These are phyloP conservation scores for Cryptococcus hybrid DNA, from an alignment of 1,284 basidiomycete species.

Conservation along the genomic window DNA sequence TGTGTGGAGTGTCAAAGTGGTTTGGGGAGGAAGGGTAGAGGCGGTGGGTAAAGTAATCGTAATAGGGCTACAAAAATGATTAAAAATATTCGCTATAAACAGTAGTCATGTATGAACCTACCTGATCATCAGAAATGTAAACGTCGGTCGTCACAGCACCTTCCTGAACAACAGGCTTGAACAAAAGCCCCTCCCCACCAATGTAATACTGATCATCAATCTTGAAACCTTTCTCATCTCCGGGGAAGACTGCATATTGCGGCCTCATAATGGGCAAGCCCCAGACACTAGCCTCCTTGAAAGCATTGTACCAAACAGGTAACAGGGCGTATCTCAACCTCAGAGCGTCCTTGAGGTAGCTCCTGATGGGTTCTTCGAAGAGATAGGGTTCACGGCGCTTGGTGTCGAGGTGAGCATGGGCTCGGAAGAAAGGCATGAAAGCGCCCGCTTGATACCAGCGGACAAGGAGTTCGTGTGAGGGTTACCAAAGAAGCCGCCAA, in stretches of 20 bases:
- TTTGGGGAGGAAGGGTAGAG: slow-evolving; percentile 66
- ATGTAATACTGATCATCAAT: slow-evolving; percentile 96
- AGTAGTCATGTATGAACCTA: slow-evolving; percentile 35
- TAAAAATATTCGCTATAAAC: background rate
- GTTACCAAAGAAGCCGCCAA: slow-evolving; percentile 98
- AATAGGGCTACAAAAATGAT: slow-evolving; percentile 68
- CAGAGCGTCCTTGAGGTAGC: slow-evolving; percentile 74
- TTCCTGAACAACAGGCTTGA: slow-evolving; percentile 84
- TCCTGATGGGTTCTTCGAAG: slow-evolving; percentile 81
- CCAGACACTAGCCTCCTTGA: slow-evolving; percentile 76
- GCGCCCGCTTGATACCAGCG: slow-evolving; percentile 97
- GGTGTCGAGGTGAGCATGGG: slow-evolving; percentile 97
- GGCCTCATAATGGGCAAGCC: slow-evolving; percentile 82
- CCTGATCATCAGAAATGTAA: slow-evolving; percentile 87
- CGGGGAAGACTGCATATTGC: slow-evolving; percentile 90
- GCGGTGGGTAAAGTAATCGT: slow-evolving; percentile 79
- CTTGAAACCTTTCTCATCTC: slow-evolving; percentile 76
- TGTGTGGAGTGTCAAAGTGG: slow-evolving; percentile 69
- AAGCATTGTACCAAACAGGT: slow-evolving; percentile 95
- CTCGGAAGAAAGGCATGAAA: slow-evolving; percentile 97
- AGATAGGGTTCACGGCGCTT: slow-evolving; percentile 96
- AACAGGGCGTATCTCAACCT: slow-evolving; percentile 83
- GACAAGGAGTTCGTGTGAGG: slow-evolving; percentile 87
- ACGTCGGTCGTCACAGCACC: slow-evolving; percentile 69
- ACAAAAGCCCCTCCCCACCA: slow-evolving; percentile 81